These are phyloP conservation scores for Pisolithus thermaeus DNA, from an alignment of 1,284 basidiomycete genomes.

Conservation along the genomic window DNA sequence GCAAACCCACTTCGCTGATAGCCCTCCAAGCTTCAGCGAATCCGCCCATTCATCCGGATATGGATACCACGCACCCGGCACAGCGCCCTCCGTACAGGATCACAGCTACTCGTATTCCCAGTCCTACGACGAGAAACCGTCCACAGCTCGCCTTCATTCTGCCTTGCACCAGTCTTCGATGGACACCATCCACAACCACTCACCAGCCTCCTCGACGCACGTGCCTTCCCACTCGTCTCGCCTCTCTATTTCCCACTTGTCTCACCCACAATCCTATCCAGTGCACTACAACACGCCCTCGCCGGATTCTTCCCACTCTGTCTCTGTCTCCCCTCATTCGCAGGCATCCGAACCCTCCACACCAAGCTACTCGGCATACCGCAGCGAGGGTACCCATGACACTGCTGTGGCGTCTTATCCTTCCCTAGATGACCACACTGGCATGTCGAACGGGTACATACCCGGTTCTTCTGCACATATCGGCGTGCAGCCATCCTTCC, in stretches of 20 bases:
- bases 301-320: conserved; percentile 34
- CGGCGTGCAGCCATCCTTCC: conserved; percentile 25
- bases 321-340: conserved; percentile 44
- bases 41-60: conserved; percentile 38
- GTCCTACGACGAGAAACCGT: conserved; percentile 26
- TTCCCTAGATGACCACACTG: conserved; percentile 27
- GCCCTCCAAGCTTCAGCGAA: conserved; percentile 38
- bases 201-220: conserved; percentile 25
- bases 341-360: conserved; percentile 42
- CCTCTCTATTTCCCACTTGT: conserved; percentile 34
- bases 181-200: conserved; percentile 27
- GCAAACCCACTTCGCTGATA: conserved; percentile 27
- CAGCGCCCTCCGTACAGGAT: conserved; percentile 18
- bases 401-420: conserved; percentile 29
- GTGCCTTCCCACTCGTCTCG: conserved; percentile 30
- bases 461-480: conserved; percentile 6
- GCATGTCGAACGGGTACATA: conserved; percentile 26
- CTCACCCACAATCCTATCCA: conserved; percentile 30
- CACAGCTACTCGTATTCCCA: conserved; percentile 23
- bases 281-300: conserved; percentile 34
- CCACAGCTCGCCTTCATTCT: conserved; percentile 25
- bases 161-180: conserved; percentile 24
- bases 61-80: conserved; percentile 29
- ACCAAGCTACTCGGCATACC: conserved; percentile 42
- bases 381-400: conserved; percentile 31